Evolutionary conservation across 2,329 filamentous ascomycete genomes (phyloP), one percentile per base, ranked within the genome.

Genomic region (Colletotrichum paranaense): DNA sequence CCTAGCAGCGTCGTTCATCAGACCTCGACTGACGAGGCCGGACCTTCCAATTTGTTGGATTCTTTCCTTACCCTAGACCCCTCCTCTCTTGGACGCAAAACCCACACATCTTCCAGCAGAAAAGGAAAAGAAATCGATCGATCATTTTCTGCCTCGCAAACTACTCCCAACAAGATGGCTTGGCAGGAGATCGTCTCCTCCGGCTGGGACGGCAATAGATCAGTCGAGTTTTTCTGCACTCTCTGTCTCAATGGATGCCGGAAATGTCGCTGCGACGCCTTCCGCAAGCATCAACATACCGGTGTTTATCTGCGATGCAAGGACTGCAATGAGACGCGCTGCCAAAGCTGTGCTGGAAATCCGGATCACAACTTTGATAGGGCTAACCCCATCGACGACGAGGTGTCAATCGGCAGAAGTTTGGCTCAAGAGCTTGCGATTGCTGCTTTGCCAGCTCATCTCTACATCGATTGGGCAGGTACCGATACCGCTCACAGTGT

Each of bases 311-410:
- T 75, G 11, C 56, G 42, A 7, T 86, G 85, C 68, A n/a, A 52
- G 0, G 73, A 76, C 5, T 86, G 85, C 69, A 75, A 70, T 7
- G 78, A 78, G 7, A 80, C 80, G n/a, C 81, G 83, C 16, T 86
- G 85, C 76, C 72, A 73, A 12, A 77, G 73, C 32, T 86, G 85
- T 68, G 76, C 77, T 9, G 83, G 84, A 1, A 86, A 86, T 38
- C 84, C 85, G 0, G 42, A 56, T 0, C 85, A 86, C 70, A 28
- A 76, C 2, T 81, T 81, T 60, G 24, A 16, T 5, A 32, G 65
- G 2, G 75, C 75, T 7, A 24, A 67, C 26, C 42, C 66, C 5
- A n/a, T 73, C 26, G 26, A 70, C 22, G 12, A 24, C 11, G 22
- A 49, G 4, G 35, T 52, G 35, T 26, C 58, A 5, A 35, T 30